Evolutionary conservation across 371 early-diverging fungal genomes (phyloP), one percentile per base, ranked within the genome.

Genomic region (Mucor lusitanicus): DNA sequence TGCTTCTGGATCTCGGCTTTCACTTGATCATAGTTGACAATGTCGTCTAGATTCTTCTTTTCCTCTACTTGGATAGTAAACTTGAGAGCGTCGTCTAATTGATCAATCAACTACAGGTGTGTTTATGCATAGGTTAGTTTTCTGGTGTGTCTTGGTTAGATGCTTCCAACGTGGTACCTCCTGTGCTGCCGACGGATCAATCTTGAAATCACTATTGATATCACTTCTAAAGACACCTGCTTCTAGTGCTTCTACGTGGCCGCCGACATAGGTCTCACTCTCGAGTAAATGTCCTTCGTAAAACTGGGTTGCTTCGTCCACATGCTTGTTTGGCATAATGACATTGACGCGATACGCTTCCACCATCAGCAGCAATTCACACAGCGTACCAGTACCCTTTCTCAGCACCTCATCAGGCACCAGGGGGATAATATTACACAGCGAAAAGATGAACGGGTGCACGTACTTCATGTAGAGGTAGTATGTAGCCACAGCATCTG

Each of bases 401-500:
- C 99, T 88, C 64, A 99, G 79, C 55, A 99, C 97, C 65, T 99
- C 99, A 73, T 98, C 97, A 3, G 99, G 97, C 27, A 92, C 91
- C 70, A 98, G 87, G 0, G 99, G 99, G 71, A 99, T 98, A 65
- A 99, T 94, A 73, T 99, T 99, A 81, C 99, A 98, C 6, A 99
- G 86, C 6, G 99, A 99, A 76, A 99, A 99, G 56, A 99, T 97
- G 74, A 99, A 99, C 8, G 99, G 97, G 80, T 99, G 95, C 11
- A 99, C 99, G 77, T 99, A 99, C 85, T 99, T 99, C 94, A 98
- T 97, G 77, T 99, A 99, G 2, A 99, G 85, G 69, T 98, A 98
- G 78, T 99, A 99, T 0, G 99, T 99, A 0, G 99, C 99, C 3
- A 99, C 99, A 6, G 99, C 99, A 87, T 99, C 99, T 59, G 99